These are phyloP conservation scores for Macrocybe gigantea DNA, from an alignment of 768 basidiomycete species.

Conservation along the genomic window DNA sequence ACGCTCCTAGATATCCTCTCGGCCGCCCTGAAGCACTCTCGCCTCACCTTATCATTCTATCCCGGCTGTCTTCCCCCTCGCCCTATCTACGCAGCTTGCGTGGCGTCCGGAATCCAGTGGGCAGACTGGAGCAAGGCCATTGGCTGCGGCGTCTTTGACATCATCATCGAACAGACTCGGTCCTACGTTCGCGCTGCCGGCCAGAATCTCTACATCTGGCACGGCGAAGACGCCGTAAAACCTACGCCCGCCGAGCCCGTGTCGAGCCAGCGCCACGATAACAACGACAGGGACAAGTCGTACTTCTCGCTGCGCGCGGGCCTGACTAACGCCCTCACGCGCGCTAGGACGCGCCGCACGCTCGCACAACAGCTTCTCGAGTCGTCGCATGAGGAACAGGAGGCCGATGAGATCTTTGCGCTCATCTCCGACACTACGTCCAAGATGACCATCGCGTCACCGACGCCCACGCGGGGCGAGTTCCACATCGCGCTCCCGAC, in stretches of 20 bases:
- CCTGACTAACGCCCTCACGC: conserved; percentile 14
- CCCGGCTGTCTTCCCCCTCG: conserved; percentile 22
- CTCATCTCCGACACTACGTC: conserved; percentile 20
- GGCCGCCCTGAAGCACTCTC: conserved; percentile 7
- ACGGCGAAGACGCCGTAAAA: conserved; percentile 1
- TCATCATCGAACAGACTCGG: conserved; percentile 22
- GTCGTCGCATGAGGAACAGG: conserved; percentile 20
- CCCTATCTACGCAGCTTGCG: conserved; percentile 28
- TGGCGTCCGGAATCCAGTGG: conserved; percentile 27
- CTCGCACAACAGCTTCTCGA: conserved; percentile 29
- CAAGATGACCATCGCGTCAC: conserved; percentile 21
- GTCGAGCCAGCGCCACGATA: conserved; percentile 4
- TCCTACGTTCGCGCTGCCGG: conserved; percentile 20
- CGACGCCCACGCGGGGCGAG: conserved; percentile 26
- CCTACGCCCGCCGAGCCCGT: conserved; percentile 8
- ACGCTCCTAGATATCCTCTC: conserved; percentile 9
- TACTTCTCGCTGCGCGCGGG: conserved; percentile 13
- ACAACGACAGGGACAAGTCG: background rate
- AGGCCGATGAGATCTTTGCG: conserved; percentile 30
- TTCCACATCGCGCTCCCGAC: conserved; percentile 15
- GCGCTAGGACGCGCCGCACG: conserved; percentile 17
- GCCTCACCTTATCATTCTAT: conserved; percentile 16
- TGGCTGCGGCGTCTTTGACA: conserved; percentile 26
- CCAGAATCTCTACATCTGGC: conserved; percentile 21
- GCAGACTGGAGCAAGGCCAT: conserved; percentile 29